Percentiles rank a stretch among this genome's conserved stretches.
Conservation (phyloP, 805 yeast genomes). For the Metschnikowia cubensis region DNA sequence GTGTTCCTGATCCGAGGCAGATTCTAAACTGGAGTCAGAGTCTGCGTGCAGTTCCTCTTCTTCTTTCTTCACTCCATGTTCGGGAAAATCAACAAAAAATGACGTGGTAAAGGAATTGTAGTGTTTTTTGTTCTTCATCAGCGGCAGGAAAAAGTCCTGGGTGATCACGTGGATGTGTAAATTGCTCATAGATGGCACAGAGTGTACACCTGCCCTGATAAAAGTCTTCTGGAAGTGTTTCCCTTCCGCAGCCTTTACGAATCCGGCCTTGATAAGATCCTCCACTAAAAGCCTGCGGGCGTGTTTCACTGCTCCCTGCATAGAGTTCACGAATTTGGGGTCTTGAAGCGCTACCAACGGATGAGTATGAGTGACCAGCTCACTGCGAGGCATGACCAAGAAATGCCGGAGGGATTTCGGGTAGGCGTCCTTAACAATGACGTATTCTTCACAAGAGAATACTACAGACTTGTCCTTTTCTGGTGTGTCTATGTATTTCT, state of each 20-base stretch:
- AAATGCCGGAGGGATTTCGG: slow-evolving; percentile 64
- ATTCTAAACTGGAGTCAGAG: slow-evolving; percentile 3
- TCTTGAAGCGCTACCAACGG: slow-evolving; percentile 50
- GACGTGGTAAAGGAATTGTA: slow-evolving; percentile 65
- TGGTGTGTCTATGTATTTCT: slow-evolving; percentile 47
- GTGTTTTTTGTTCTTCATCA: slow-evolving; percentile 59
- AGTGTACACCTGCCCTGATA: slow-evolving; percentile 61
- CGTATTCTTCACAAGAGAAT: slow-evolving; percentile 47
- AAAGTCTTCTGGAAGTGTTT: slow-evolving; percentile 21
- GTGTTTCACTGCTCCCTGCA: slow-evolving; percentile 32
- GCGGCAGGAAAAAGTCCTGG: slow-evolving; percentile 51
- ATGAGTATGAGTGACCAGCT: slow-evolving; percentile 36
- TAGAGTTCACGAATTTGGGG: slow-evolving; percentile 23
- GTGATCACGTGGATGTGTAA: slow-evolving; percentile 73
- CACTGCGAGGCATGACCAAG: slow-evolving; percentile 54
- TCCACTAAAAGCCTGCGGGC: slow-evolving; percentile 32
- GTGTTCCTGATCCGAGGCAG: not conserved
- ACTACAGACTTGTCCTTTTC: slow-evolving; percentile 37
- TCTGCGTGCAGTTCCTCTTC: not conserved
- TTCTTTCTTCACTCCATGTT: slow-evolving; percentile 19
- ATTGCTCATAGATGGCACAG: slow-evolving; percentile 65
- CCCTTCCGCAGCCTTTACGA: slow-evolving; percentile 9
- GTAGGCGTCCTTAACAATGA: slow-evolving; percentile 55
- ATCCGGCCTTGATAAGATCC: slow-evolving; percentile 23
- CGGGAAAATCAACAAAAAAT: slow-evolving; percentile 57